phyloP scores from a whole-genome alignment of 352 stramenopile genomes.

The Phytophthora fragariae region DNA sequence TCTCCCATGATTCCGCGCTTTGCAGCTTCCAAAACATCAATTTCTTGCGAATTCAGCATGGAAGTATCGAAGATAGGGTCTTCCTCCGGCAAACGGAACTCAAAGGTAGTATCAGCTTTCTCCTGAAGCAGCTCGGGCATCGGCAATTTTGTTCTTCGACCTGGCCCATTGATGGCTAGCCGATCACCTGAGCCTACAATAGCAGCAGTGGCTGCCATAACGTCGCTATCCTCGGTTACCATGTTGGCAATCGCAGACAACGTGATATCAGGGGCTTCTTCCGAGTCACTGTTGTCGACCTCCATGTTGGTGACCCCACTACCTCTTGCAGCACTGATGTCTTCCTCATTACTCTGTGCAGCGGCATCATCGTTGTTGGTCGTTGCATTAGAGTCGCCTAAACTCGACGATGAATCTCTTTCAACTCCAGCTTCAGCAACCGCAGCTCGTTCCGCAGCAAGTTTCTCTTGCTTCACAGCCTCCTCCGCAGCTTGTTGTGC shows the following conservation, averaged over 20 bases:
- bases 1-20: slow-evolving; percentile 77
- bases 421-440: slow-evolving; percentile 32
- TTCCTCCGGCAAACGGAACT: slow-evolving; percentile 74
- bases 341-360: slow-evolving; percentile 39
- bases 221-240: slow-evolving; percentile 83
- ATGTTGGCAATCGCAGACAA: slow-evolving; percentile 89
- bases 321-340: slow-evolving; percentile 30
- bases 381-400: slow-evolving; percentile 24
- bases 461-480: slow-evolving; percentile 48
- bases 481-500: slow-evolving; percentile 60
- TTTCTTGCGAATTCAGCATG: slow-evolving; percentile 63
- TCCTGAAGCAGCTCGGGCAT: slow-evolving; percentile 39
- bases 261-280: slow-evolving; percentile 80
- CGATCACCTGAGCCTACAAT: slow-evolving; percentile 45
- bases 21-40: slow-evolving; percentile 65
- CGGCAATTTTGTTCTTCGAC: slow-evolving; percentile 36
- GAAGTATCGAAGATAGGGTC: slow-evolving; percentile 67
- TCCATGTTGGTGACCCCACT: slow-evolving; percentile 73
- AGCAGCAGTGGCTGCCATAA: slow-evolving; percentile 59
- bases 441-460: slow-evolving; percentile 52
- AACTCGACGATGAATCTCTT: slow-evolving; percentile 33
- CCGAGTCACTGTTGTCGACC: slow-evolving; percentile 82
- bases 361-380: slow-evolving; percentile 27
- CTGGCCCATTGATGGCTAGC: slow-evolving; percentile 53
- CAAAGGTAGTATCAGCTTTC: slow-evolving; percentile 55